Conservation (phyloP, 2,329 filamentous ascomycete species). For the Thyridium curvatum region DNA sequence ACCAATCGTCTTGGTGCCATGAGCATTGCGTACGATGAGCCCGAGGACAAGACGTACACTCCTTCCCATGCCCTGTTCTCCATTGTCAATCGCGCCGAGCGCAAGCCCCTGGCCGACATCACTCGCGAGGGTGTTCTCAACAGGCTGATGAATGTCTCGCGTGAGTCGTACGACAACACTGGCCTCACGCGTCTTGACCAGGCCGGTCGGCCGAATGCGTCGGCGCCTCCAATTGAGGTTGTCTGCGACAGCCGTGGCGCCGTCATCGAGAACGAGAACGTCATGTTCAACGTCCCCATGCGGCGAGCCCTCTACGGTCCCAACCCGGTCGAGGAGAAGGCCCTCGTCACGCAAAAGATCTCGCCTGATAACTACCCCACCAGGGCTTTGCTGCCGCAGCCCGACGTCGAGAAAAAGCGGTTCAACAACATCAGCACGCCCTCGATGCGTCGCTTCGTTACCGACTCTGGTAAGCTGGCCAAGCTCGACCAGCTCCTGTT, state of each 20-base stretch:
- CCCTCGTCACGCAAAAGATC: slow-evolving; percentile 67
- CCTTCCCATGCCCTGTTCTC: slow-evolving; percentile 77
- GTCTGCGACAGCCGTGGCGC: slow-evolving; percentile 63
- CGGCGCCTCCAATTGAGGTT: slow-evolving; percentile 81
- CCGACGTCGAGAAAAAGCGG: slow-evolving; percentile 72
- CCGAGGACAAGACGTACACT: slow-evolving; percentile 53
- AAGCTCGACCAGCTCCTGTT: slow-evolving; percentile 83
- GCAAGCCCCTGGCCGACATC: slow-evolving; percentile 60
- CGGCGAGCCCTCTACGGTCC: slow-evolving; percentile 70
- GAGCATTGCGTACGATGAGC: slow-evolving; percentile 64
- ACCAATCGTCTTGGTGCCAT: slow-evolving; percentile 58
- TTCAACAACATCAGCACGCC: slow-evolving; percentile 91
- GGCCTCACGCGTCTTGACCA: slow-evolving; percentile 76
- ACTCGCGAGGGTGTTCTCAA: slow-evolving; percentile 66
- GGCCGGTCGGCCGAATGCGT: slow-evolving; percentile 69
- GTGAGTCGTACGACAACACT: slow-evolving; percentile 55
- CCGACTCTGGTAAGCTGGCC: slow-evolving; percentile 92
- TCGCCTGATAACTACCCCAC: slow-evolving; percentile 59
- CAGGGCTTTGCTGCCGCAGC: slow-evolving; percentile 63
- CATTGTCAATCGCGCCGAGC: slow-evolving; percentile 65
- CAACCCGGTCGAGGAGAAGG: slow-evolving; percentile 58
- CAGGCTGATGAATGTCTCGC: slow-evolving; percentile 74
- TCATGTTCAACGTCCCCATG: slow-evolving; percentile 72
- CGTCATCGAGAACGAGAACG: slow-evolving; percentile 60
- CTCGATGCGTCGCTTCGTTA: slow-evolving; percentile 96